A percentile compares a stretch with the other conserved stretches of the same genome.
phyloP scores from a whole-genome alignment of 2,329 filamentous ascomycete species.

The Pseudocercospora eumusae region DNA sequence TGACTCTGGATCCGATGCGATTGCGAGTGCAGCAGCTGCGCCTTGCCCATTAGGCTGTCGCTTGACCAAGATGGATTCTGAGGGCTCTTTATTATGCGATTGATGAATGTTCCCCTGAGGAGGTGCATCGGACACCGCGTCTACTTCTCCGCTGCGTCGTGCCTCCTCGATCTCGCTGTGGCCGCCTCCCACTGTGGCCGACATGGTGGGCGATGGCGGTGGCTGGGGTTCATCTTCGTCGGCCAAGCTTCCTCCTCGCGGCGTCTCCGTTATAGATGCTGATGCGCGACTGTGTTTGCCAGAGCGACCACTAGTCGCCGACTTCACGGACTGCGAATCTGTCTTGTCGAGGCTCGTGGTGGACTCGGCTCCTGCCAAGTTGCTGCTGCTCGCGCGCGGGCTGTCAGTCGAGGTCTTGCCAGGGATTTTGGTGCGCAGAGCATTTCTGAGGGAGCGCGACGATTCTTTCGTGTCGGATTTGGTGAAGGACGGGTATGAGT shows the following conservation, averaged over 20 bases:
- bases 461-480: slow-evolving; percentile 93
- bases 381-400: slow-evolving; percentile 71
- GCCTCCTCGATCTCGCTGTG: slow-evolving; percentile 78
- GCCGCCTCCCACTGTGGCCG: slow-evolving; percentile 69
- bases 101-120: slow-evolving; percentile 63
- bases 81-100: slow-evolving; percentile 66
- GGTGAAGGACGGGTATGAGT: slow-evolving; percentile 88
- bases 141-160: slow-evolving; percentile 85
- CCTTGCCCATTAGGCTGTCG: slow-evolving; percentile 45
- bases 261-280: slow-evolving; percentile 31
- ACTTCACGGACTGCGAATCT: slow-evolving; percentile 74
- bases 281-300: slow-evolving; percentile 32
- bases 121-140: slow-evolving; percentile 88
- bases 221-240: slow-evolving; percentile 44
- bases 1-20: slow-evolving; percentile 14
- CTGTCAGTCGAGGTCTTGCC: slow-evolving; percentile 69
- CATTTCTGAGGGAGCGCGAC: slow-evolving; percentile 77
- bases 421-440: slow-evolving; percentile 85
- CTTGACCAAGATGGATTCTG: slow-evolving; percentile 86
- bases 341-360: slow-evolving; percentile 60
- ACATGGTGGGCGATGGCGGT: slow-evolving; percentile 86
- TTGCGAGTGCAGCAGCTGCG: slow-evolving; percentile 33
- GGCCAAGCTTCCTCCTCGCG: slow-evolving; percentile 42
- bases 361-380: slow-evolving; percentile 56
- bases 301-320: slow-evolving; percentile 59